phyloP scores from a whole-genome alignment of 2,329 filamentous ascomycete species.

The Orbilia javanica region DNA sequence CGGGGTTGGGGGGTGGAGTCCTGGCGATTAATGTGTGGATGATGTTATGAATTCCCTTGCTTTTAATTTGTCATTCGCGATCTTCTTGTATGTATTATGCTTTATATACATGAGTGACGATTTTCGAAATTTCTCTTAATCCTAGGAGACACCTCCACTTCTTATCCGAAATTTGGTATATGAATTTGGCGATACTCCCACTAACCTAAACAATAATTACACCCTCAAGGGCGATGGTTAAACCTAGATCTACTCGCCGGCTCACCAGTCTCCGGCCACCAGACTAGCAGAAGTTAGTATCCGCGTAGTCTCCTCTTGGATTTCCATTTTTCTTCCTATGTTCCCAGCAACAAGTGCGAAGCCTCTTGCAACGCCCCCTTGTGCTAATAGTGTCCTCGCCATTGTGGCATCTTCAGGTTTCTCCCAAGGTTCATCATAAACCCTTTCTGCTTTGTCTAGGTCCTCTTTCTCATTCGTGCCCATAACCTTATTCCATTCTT shows the following conservation, averaged over 20 bases:
- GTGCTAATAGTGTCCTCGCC: conserved; percentile 47
- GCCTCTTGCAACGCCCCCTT: conserved; percentile 49
- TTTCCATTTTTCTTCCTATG: conserved; percentile 34
- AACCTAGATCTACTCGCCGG: neutral
- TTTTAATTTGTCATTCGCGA: conserved; percentile 4
- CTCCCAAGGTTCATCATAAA: conserved; percentile 51
- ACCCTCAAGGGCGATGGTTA: neutral
- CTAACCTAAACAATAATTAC: neutral
- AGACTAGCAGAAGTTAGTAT: conserved; percentile 45
- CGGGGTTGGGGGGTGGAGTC: neutral
- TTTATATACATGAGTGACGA: conserved; percentile 32
- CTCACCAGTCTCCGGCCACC: conserved; percentile 48
- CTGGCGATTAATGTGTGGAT: conserved; percentile 23
- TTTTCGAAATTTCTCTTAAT: conserved; percentile 23
- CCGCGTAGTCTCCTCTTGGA: conserved; percentile 37
- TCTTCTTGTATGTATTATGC: conserved; percentile 40
- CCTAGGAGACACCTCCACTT: neutral
- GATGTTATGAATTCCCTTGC: conserved; percentile 15
- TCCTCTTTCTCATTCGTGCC: conserved; percentile 32
- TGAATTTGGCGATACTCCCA: neutral
- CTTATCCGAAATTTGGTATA: neutral
- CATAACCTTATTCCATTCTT: conserved; percentile 52
- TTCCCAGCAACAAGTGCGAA: conserved; percentile 32
- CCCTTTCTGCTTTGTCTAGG: conserved; percentile 43
- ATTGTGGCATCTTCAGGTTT: conserved; percentile 19